Evolutionary conservation across 495 filamentous ascomycete genomes (phyloP).

Genomic region (Friedmanniomyces simplex): DNA sequence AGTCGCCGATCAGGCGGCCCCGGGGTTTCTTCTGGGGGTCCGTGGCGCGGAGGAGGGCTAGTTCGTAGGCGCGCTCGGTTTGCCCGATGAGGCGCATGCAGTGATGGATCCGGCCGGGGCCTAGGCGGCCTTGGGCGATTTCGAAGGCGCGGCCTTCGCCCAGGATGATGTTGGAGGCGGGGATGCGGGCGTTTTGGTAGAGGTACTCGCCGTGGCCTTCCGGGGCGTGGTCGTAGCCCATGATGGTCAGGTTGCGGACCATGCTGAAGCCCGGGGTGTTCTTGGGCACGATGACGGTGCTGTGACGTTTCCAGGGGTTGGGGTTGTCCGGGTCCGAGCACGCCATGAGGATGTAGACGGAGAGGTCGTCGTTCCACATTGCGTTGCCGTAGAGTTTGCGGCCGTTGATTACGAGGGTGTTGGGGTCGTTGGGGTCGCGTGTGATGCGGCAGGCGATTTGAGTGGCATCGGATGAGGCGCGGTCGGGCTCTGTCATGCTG

Average conservation of each 20-base stretch:
- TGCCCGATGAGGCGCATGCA: conserved; percentile 36
- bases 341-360: conserved; percentile 37
- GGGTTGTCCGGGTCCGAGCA: conserved; percentile 33
- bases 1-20: conserved; percentile 33
- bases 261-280: conserved; percentile 30
- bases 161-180: conserved; percentile 33
- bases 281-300: conserved; percentile 32
- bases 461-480: conserved; percentile 34
- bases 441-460: conserved; percentile 30
- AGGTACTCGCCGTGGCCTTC: conserved; percentile 36
- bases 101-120: conserved; percentile 36
- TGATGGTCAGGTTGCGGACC: conserved; percentile 33
- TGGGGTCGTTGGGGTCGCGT: conserved; percentile 23
- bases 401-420: conserved; percentile 33
- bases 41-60: conserved; percentile 30
- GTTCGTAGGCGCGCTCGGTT: conserved; percentile 33
- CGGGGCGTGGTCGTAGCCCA: conserved; percentile 36
- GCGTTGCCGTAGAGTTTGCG: conserved; percentile 35
- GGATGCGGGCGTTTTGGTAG: conserved; percentile 34
- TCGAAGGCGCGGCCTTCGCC: conserved; percentile 37
- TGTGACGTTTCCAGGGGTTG: conserved; percentile 32
- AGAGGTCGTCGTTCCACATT: conserved; percentile 29
- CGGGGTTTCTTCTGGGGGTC: conserved; percentile 32
- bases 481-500: conserved; percentile 35
- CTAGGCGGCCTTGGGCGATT: conserved; percentile 36